Base-by-base conservation (phyloP, 768 basidiomycete species). In the Sarcomyxa edulis region DNA sequence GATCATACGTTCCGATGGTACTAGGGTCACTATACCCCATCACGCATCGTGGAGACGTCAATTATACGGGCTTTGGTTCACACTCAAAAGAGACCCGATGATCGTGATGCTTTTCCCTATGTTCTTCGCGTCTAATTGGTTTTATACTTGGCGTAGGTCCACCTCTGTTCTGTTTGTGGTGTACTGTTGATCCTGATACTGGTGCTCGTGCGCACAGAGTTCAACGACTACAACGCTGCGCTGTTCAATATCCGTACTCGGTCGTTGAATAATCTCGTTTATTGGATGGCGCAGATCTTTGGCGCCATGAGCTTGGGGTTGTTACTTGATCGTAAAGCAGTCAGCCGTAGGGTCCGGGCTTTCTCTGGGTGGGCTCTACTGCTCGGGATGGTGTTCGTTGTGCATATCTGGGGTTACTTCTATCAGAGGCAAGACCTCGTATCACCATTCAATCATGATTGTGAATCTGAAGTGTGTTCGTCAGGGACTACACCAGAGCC, bases 71-170 rank as follows among this genome's bases (percentile, higher is more conserved):
- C 71, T 91, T 15, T 87, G 72, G 61, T 48, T 81, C 32, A 74
- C 82, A 2, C 64, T 92, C 30, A 71, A 63, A 40, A 80, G 73
- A 9, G 88, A 91, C 50, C 84, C 84, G 0, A 66, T 70, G 60
- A 76, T 92, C 48, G 43, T 89, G 11, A 61, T 87, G 4, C 70
- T 90, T 14, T 85, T 91, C 66, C 89, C 88, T 9, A 84, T 90
- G 81, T 89, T 90, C 60, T 76, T 88, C 39, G 76, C 83, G 6
- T 83, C 80, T 28, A 89, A 89, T 56, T 89, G 83, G 74, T 88
- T 88, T 61, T 88, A 88, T 53, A 81, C 86, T 2, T 89, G 84
- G 84, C 85, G 84, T 85, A 44, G 52, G 80, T 56, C n/a, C 10
- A 24, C 31, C n/a, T 39, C 11, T 2, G 24, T 35, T 16, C 33